A percentile compares a stretch with the other conserved stretches of the same genome.
These are phyloP conservation scores for Talaromyces sp. DNA, from an alignment of 2,329 filamentous ascomycete genomes.

Conservation along the genomic window DNA sequence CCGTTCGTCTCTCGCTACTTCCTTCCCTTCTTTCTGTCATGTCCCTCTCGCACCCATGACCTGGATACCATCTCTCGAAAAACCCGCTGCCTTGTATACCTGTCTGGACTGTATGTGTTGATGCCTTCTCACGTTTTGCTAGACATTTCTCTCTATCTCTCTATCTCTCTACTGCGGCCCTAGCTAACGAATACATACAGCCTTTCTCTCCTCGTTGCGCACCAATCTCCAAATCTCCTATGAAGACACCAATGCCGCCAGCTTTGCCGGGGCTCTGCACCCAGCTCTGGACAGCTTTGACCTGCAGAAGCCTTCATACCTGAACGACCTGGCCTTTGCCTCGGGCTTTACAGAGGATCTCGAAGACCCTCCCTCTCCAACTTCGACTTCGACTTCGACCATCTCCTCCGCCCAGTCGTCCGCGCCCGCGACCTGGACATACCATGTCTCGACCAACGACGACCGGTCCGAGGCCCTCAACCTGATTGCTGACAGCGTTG, in stretches of 20 bases:
- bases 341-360: conserved; percentile 28
- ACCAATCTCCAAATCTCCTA: conserved; percentile 69
- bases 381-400: conserved; percentile 52
- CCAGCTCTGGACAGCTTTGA: conserved; percentile 17
- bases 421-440: conserved; percentile 11
- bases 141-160: neutral
- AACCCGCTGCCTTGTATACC: conserved; percentile 8
- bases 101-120: conserved; percentile 11
- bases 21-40: neutral
- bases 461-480: conserved; percentile 67
- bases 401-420: conserved; percentile 42
- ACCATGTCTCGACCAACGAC: conserved; percentile 40
- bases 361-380: conserved; percentile 40
- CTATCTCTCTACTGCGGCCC: neutral
- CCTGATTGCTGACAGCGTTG: conserved; percentile 73
- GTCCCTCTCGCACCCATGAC: neutral
- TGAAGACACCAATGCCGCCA: conserved; percentile 33
- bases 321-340: conserved; percentile 3
- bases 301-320: conserved; percentile 13
- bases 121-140: neutral
- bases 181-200: conserved; percentile 39
- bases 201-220: conserved; percentile 77
- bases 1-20: neutral
- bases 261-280: conserved; percentile 31
- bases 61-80: conserved; percentile 7